phyloP scores from a whole-genome alignment of 2,329 filamentous ascomycete genomes.

The Didymellaceae sp. region DNA sequence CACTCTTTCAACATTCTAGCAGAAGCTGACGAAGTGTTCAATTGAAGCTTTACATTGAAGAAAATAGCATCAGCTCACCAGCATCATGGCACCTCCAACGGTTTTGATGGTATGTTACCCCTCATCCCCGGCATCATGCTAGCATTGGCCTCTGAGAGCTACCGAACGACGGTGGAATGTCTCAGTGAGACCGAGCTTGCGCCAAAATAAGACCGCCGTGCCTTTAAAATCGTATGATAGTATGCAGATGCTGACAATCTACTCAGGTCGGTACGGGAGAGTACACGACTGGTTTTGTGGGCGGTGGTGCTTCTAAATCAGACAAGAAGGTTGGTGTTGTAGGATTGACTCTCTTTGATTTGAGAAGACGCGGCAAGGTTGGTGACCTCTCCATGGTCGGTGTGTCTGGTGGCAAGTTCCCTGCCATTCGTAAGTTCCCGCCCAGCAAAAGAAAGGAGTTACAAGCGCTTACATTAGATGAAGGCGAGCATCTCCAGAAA shows the following conservation, averaged over 20 bases:
- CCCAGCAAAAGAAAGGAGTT: not conserved
- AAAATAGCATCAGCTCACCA: slow-evolving; percentile 2
- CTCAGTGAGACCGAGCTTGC: too few relatives aligned
- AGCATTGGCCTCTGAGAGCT: not conserved
- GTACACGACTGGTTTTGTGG: slow-evolving; percentile 95
- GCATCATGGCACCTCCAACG: slow-evolving; percentile 56
- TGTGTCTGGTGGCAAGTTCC: slow-evolving; percentile 86
- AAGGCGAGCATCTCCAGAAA: slow-evolving; percentile 82
- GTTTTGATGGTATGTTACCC: slow-evolving; percentile 54
- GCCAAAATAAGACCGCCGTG: too few relatives aligned
- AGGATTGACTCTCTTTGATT: slow-evolving; percentile 85
- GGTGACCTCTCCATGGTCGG: slow-evolving; percentile 87
- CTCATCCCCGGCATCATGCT: slow-evolving; percentile 4
- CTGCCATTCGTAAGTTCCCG: slow-evolving; percentile 75
- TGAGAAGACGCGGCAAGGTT: slow-evolving; percentile 87
- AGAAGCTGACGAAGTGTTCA: slow-evolving; percentile 8
- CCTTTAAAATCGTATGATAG: too few relatives aligned
- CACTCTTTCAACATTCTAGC: not conserved
- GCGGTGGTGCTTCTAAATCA: slow-evolving; percentile 79
- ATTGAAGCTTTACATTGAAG: slow-evolving; percentile 13
- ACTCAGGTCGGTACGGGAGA: slow-evolving; percentile 82
- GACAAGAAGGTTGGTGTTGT: slow-evolving; percentile 98
- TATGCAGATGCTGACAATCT: slow-evolving; percentile 20
- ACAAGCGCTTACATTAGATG: slow-evolving; percentile 27
- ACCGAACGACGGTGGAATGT: too few relatives aligned